Base-by-base conservation (phyloP, 257 asterid species). In the Lavandula angustifolia region DNA sequence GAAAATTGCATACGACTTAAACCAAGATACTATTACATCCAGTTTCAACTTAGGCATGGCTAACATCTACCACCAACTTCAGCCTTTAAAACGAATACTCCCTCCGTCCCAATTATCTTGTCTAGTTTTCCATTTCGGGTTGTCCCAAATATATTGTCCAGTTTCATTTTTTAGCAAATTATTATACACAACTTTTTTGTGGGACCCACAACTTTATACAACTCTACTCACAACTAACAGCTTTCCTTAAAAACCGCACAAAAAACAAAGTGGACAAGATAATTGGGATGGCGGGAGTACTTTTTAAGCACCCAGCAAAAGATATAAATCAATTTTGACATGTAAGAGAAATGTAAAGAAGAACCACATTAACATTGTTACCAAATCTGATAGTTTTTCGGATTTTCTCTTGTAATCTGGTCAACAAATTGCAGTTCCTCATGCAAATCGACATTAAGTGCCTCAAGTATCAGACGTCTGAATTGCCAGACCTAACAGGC, bases 361-460 rank as follows among this genome's bases (percentile, higher is more conserved):
- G 46, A 4, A 13, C 42, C 29, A 62, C 61, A 61, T 48, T 11
- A 51, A 34, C 31, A 60, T 22, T 52, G 60, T 54, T 78, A 90
- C 99, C 97, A 94, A 70, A 94, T 79, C 66, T 90, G 99, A 78
- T 94, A 94, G 78, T 94, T 94, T 79, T 94, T 94, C 43, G 95
- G 52, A 58, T 83, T 90, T 46, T 70, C 87, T 64, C 69, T 77
- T 3, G 89, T 84, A 63, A 83, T 79, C 67, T 56, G 60, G 41
- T 85, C 91, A 72, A 90, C 75, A 65, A 84, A 87, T 14, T 76
- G 76, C 86, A 90, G 64, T 75, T 94, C 99, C 68, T 84, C 83
- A 12, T 17, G 75, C 61, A 94, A 78, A 71, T 86, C 86, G 57
- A 63, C 75, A 69, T 72, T 69, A 76, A 90, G 85, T 1, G 87